Conservation (phyloP, 345 rosid species). For the Geranium brycei region DNA sequence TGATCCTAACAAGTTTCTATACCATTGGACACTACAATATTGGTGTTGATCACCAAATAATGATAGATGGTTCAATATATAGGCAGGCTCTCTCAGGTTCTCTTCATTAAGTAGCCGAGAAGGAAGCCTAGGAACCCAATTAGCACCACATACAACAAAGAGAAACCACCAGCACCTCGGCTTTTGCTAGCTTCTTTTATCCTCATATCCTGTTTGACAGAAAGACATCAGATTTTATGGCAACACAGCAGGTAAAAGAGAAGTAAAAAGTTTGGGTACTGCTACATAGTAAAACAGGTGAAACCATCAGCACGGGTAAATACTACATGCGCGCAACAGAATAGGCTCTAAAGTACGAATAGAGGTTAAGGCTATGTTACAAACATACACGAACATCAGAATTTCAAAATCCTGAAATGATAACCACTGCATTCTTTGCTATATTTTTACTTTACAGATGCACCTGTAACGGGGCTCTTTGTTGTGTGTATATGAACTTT, state of each 20-base stretch:
- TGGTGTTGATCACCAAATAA: not conserved
- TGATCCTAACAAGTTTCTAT: not conserved
- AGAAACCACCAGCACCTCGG: slow-evolving; percentile 26
- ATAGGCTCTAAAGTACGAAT: too few species aligned
- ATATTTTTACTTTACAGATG: too few species aligned
- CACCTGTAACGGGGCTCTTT: too few species aligned
- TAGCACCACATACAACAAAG: slow-evolving; percentile 34
- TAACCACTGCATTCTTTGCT: too few species aligned
- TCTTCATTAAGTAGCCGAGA: slow-evolving; percentile 45
- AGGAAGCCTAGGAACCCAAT: slow-evolving; percentile 46
- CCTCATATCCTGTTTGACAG: slow-evolving; percentile 40
- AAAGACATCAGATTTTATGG: not conserved
- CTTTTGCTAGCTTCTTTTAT: slow-evolving; percentile 38
- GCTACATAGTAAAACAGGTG: not conserved
- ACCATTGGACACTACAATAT: not conserved
- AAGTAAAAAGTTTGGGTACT: not conserved
- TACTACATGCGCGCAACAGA: too few species aligned
- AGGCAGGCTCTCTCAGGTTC: slow-evolving; percentile 10
- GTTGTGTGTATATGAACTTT: too few species aligned
- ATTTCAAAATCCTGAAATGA: too few species aligned
- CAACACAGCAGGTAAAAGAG: not conserved
- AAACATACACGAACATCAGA: too few species aligned
- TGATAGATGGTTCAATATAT: not conserved
- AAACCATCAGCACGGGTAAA: too few species aligned
- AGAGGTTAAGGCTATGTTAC: too few species aligned